Percentiles rank a stretch among this genome's conserved stretches.
Evolutionary conservation across 108 stramenopile species (phyloP).

Genomic region (Schizochytrium sp.): DNA sequence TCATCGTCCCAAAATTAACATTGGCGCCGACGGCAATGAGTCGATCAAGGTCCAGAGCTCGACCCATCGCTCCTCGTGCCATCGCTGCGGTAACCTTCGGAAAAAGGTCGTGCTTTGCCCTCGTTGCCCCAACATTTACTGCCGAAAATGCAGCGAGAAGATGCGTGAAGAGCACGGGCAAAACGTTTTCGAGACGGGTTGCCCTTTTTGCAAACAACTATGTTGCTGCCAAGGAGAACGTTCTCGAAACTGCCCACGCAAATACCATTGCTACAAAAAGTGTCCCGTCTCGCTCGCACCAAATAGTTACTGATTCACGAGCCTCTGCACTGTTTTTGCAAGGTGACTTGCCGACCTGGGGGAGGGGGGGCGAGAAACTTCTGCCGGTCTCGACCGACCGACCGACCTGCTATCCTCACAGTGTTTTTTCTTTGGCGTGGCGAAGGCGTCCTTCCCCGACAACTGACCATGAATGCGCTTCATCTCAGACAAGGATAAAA

Average conservation of each 20-base stretch:
- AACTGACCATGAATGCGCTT: no score
- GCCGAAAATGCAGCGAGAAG: constrained; percentile 8
- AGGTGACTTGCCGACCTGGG: no score
- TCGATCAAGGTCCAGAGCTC: background rate
- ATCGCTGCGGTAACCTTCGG: constrained; percentile 6
- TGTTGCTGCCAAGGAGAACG: background rate
- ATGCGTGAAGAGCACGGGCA: background rate
- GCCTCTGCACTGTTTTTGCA: no score
- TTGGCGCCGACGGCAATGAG: background rate
- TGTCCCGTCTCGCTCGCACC: background rate
- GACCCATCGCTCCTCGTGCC: constrained; percentile 9
- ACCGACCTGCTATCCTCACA: no score
- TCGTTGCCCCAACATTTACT: background rate
- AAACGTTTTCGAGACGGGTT: background rate
- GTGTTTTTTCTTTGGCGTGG: no score
- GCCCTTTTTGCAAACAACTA: constrained; percentile 1
- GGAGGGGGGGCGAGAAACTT: no score
- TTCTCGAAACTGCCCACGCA: background rate
- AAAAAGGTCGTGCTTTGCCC: background rate
- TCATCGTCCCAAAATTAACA: background rate
- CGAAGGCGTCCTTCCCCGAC: no score
- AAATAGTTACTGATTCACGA: background rate
- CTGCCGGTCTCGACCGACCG: no score
- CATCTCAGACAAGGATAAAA: no score
- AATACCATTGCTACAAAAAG: constrained; percentile 5